Base-by-base conservation (phyloP, 805 yeast genomes). In the Pichia californica region DNA sequence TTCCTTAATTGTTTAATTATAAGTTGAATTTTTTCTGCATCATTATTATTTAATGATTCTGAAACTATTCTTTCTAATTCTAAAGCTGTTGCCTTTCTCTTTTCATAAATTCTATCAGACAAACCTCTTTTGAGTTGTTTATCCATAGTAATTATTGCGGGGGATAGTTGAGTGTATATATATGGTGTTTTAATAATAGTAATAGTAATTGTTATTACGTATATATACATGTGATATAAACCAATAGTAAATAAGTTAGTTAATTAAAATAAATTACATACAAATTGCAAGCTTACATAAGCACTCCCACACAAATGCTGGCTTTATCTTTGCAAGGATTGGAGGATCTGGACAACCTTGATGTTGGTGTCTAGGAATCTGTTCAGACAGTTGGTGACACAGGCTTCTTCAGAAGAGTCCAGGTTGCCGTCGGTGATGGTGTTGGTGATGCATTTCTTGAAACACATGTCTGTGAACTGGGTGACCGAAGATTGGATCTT, bases 401-500 rank as follows among this genome's bases (percentile, higher is more conserved):
- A 89, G 29, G 69, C 63, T 52, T 82, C 84, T 63, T 89, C 97
- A 43, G 62, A 62, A 2, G 66, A 41, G 49, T 71, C 70, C 51
- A 88, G 68, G 37, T 69, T 70, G 45, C 68, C 64, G 38, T 69
- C 65, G 40, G 29, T 30, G 15, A 26, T 33, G 21, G 19, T 35
- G 5, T 66, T 47, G 38, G 68, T 66, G 41, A 88, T 74, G 64
- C 98, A 89, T 66, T 85, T 84, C 61, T 83, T 85, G 73, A 88
- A 89, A 62, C 98, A 89, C 71, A 82, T 72, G 59, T 88, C 89
- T 23, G 96, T 88, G 74, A 87, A 88, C 56, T 74, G 77, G 62
- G 89, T 96, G 48, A 89, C 84, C 28, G 94, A 79, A 68, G 76
- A 74, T 63, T 88, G 96, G 26, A 89, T 86, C 66, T 88, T 87